Base-by-base conservation (phyloP, 2,329 filamentous ascomycete genomes). In the Chaetoscypha palmicola region DNA sequence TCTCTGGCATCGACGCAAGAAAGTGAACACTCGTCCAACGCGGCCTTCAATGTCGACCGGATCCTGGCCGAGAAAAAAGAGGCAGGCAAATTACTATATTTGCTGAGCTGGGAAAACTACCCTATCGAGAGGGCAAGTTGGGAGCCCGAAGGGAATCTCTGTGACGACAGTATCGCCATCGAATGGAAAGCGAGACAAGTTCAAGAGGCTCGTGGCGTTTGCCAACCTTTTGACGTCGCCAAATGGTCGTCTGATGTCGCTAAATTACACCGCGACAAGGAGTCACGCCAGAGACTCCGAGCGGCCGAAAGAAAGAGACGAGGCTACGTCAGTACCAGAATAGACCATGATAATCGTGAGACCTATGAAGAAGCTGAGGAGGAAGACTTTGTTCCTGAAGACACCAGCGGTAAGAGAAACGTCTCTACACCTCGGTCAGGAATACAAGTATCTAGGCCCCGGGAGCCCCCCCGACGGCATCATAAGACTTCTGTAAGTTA, bases 81-180 rank as follows among this genome's bases (percentile, higher is more conserved):
- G 3, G 51, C 65, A 3, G 63, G 62, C 4, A 56, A 58, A 12
- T 61, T 56, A 21, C 54, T 65, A 19, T 87, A 78, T 56, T 69
- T 88, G 1, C 72, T 86, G 17, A 71, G 76, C 47, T 88, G 83
- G 83, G 65, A 68, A 20, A 71, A 67, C 2, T 89, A 81, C 55
- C 66, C 69, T 1, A 49, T 79, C 4, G 60, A 76, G n/a, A 61
- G 73, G 45, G 69, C 70, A 43, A 79, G 76, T 0, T 78, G 72
- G 72, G 72, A 78, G 49, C 70, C 71, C 1, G 56, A 54, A 14
- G 60, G 64, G 2, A 62, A 63, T 35, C 70, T 76, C 46, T 40
- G 51, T 20, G 55, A 59, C 20, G 53, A 51, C 9, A 66, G 62
- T 1, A 55, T 76, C 16, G 30, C 57, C 5, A 62, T 66, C 1